Evolutionary conservation across 2,329 filamentous ascomycete genomes (phyloP), one percentile per base, ranked within the genome.

Genomic region (Pseudogymnoascus sp.): DNA sequence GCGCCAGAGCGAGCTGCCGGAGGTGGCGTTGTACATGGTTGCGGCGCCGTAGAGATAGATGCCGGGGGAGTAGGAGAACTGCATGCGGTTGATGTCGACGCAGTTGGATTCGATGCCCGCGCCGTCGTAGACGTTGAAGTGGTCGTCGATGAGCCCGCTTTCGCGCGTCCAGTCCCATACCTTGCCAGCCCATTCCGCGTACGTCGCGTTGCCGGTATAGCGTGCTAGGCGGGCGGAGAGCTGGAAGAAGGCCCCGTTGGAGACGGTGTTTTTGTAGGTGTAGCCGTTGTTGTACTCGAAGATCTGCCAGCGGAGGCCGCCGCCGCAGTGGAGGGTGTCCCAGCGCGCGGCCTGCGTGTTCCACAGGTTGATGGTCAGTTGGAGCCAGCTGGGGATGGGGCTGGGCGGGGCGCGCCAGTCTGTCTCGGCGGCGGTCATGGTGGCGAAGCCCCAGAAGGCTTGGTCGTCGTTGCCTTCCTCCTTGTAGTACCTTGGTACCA

Each of bases 241-340:
- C 69, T 92, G 88, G 74, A 95, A 92, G 72, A 94, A 85, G n/a
- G 86, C 87, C 42, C 89, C 90, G 73, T 94, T 94, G 65, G 86
- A 87, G 68, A 92, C 84, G 14, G 86, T 82, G 76, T 93, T 93
- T 75, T 92, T 94, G 82, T 95, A 94, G 70, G 85, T 81, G 72
- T 92, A 87, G 12, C 91, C 91, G 65, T 85, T 85, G 72, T 95
- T 93, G 68, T 82, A 84, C 1, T 82, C 76, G 72, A 87, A 92
- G 67, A 96, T 91, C 77, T 96, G 91, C 90, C 90, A 93, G 62
- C 84, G 80, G 55, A 94, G 76, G 4, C 91, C 91, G 64, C 91
- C 91, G 25, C 79, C 80, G 69, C 91, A 95, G 39, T 77, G 75
- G 0, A 78, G 76, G 0, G 76, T 80, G 71, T 92, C 86, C 91